These are phyloP conservation scores for Setaria italica DNA, from an alignment of 202 grass and related monocot genomes.

Conservation along the genomic window DNA sequence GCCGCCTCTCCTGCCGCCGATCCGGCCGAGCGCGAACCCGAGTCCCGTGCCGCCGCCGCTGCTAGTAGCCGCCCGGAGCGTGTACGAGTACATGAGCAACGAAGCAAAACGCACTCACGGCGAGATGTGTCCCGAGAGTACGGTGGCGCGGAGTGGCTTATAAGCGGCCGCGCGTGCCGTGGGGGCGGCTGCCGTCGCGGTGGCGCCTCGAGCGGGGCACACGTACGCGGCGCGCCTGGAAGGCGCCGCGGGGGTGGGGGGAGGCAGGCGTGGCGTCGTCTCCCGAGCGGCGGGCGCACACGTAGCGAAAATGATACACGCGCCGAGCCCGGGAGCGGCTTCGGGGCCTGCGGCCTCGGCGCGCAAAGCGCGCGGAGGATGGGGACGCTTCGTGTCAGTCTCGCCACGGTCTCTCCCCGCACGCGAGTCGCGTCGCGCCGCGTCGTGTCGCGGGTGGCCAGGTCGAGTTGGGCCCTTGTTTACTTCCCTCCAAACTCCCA, in stretches of 20 bases:
- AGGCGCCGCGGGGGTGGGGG: background rate
- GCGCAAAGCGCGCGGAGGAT: background rate
- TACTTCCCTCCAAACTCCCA: no score
- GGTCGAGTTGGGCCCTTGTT: background rate
- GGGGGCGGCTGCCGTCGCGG: background rate
- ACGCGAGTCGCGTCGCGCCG: background rate
- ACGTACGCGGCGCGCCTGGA: constrained; percentile 5
- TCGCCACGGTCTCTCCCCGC: background rate
- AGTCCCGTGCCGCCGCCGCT: constrained; percentile 31
- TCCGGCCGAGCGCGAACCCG: constrained; percentile 35
- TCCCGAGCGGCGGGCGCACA: background rate
- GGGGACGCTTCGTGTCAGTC: background rate
- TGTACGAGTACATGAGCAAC: constrained; percentile 42
- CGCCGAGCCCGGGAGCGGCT: background rate
- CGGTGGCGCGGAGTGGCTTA: background rate
- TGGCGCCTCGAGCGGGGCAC: constrained; percentile 20
- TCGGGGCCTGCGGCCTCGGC: background rate
- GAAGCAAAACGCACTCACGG: background rate
- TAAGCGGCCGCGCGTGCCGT: background rate
- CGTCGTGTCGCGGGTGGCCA: background rate
- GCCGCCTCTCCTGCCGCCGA: constrained; percentile 16
- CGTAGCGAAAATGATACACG: constrained; percentile 8
- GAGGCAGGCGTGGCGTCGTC: constrained; percentile 14
- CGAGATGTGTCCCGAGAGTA: background rate
- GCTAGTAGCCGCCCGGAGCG: constrained; percentile 34